Evolutionary conservation across 179 eudicot species (phyloP), one percentile per base, ranked within the genome.

Genomic region (Camellia oleifera): DNA sequence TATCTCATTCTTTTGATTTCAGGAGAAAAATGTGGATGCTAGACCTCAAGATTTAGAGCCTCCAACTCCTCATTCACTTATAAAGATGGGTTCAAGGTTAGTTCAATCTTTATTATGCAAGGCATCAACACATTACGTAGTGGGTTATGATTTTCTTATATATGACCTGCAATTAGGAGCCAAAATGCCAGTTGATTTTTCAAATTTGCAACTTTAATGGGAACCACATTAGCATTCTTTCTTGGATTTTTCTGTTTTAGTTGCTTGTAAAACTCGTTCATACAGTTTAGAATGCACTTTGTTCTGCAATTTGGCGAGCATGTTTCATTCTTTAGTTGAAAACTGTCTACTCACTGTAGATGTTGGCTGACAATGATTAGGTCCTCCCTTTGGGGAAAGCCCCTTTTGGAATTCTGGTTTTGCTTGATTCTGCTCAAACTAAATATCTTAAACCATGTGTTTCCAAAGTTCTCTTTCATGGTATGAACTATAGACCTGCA

Each of bases 41-140:
- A 93, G 86, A 81, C 74, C 82, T 84, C 94, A 87, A 65, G 97
- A 91, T 74, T 81, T 88, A 52, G 97, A 93, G 78, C 91, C 95
- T 84, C 88, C 91, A 48, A 91, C 95, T 78, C 95, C 97, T 46
- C 91, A 87, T 75, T 87, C 92, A 66, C 88, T 89, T 63, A 69
- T 90, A 40, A 94, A 89, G 83, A 84, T 90, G 92, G 85, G 88
- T 67, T 91, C 93, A 71, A 91, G 99, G 99, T 96, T 67, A 75
- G 90, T 81, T 61, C 77, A 78, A 14, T 58, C 23, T 84, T 18
- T 71, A 20, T 32, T 63, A 48, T 48, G 52, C 52, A 44, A 53
- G 46, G 46, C 14, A n/a, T 23, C 14, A 7, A 2, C 7, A 7
- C 52, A 48, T 48, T 7, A 48, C 52, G 6, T 48, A 48, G 52